Conservation (phyloP, 352 stramenopile species). For the Phytophthora tentaculata region DNA sequence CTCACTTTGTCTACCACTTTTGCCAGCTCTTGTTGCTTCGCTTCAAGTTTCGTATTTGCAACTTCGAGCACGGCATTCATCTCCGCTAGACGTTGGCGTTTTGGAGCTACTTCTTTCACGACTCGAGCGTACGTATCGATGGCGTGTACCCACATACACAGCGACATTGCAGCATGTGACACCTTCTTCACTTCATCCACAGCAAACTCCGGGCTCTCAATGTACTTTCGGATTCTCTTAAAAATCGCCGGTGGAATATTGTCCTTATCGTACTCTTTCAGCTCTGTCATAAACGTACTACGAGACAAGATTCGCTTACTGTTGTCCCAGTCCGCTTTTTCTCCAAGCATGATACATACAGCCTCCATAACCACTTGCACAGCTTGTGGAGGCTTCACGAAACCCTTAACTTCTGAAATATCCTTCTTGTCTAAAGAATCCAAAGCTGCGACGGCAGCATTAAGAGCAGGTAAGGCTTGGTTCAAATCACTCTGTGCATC, state of each 20-base stretch:
- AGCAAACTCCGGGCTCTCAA: constrained; percentile 83
- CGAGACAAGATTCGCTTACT: constrained; percentile 81
- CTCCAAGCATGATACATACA: constrained; percentile 87
- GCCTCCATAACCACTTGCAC: constrained; percentile 90
- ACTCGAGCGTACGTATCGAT: constrained; percentile 82
- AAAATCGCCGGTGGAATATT: constrained; percentile 63
- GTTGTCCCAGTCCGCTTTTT: constrained; percentile 87
- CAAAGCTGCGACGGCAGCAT: constrained; percentile 74
- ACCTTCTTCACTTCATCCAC: constrained; percentile 88
- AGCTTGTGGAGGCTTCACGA: constrained; percentile 83
- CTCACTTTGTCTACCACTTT: constrained; percentile 62
- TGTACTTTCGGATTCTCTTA: constrained; percentile 85
- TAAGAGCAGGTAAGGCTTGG: constrained; percentile 71
- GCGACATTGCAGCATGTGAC: constrained; percentile 76
- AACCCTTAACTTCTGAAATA: constrained; percentile 87
- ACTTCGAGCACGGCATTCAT: constrained; percentile 78
- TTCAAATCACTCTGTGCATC: constrained; percentile 83
- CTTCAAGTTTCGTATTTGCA: constrained; percentile 71
- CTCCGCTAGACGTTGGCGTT: constrained; percentile 68
- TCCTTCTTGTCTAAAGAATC: constrained; percentile 89
- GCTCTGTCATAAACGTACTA: constrained; percentile 77
- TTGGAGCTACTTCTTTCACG: constrained; percentile 79
- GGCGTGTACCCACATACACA: constrained; percentile 91
- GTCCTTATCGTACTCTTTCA: constrained; percentile 90
- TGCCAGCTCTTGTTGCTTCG: constrained; percentile 72